Evolutionary conservation across 805 yeast species (phyloP).

Genomic region (Ogataea pini): DNA sequence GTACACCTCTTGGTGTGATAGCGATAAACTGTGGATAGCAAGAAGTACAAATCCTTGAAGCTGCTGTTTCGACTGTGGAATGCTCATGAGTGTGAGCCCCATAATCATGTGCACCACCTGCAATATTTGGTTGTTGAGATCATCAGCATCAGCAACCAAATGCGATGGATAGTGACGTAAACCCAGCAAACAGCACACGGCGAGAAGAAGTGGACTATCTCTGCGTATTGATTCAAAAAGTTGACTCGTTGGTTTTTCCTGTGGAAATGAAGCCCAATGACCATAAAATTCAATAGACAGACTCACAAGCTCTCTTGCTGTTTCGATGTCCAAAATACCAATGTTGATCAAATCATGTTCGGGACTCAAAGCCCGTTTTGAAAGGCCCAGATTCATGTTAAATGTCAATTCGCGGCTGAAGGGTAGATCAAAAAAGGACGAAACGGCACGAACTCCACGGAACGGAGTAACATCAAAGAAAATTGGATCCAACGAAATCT

Average conservation of each 20-base stretch:
- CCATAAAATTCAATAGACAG: constrained; percentile 61
- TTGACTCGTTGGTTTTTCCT: constrained; percentile 41
- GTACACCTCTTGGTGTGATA: constrained; percentile 51
- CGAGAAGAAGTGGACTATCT: constrained; percentile 58
- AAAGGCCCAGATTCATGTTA: constrained; percentile 11
- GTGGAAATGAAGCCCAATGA: constrained; percentile 69
- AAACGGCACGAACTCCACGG: constrained; percentile 25
- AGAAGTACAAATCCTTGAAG: constrained; percentile 64
- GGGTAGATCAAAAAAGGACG: constrained; percentile 25
- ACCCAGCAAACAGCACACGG: constrained; percentile 61
- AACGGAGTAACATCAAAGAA: constrained; percentile 28
- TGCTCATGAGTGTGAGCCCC: constrained; percentile 37
- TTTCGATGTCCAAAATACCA: constrained; percentile 47
- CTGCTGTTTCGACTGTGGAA: constrained; percentile 49
- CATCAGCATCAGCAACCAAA: neutral
- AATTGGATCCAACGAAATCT: constrained; percentile 9
- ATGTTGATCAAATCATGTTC: constrained; percentile 27
- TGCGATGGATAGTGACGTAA: constrained; percentile 43
- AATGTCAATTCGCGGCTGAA: constrained; percentile 30
- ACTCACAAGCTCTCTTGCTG: constrained; percentile 47
- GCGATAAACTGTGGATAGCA: constrained; percentile 58
- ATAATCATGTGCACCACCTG: constrained; percentile 37
- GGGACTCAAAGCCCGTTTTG: constrained; percentile 4
- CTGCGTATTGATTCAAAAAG: constrained; percentile 48
- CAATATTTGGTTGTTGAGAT: constrained; percentile 37